Base-by-base conservation (phyloP, 345 rosid species). In the Sonneratia caseolaris region DNA sequence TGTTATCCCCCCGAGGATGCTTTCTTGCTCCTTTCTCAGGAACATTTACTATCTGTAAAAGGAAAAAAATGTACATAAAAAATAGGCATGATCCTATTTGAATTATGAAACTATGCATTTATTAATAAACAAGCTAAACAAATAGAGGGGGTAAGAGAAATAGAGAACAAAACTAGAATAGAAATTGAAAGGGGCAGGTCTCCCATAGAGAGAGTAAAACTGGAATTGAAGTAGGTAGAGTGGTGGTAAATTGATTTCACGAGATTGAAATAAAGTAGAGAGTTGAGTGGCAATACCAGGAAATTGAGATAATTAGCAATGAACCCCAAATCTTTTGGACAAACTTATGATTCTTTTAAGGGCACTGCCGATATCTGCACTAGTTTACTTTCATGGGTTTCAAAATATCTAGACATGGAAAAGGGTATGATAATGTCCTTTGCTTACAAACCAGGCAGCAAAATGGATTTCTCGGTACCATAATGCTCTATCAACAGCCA, bases 1-100 rank as follows among this genome's bases (percentile, higher is more conserved):
- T 83, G 79, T 86, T 93, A 81, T 91, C 97, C 74, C 93, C 93
- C 70, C 97, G 87, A 72, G 98, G 97, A 83, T 94, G 98, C 84
- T 94, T 94, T 84, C 98, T 90, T 66, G 97, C 95, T 57, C 97
- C 98, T 76, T 94, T 94, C 87, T 93, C 97, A 36, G 98, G 98
- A 82, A 94, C 97, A 80, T 86, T 94, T 48, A 94, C 97, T 37
- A 87, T 85, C 98, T 94, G 93, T 47, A 71, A 42, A 42, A 38
- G 76, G 69, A 51, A 79, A 61, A 27, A 45, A 82, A 67, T 64
- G 81, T 68, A 37, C 37, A 65, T 18, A 6, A 0, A 57, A 16
- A 19, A 59, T 14, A 38, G 7, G 73, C 47, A 16, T 43, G 62
- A 32, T 19, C 21, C 38, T 62, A 24, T 59, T 4, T 18, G 22